Base-by-base conservation (phyloP, 2,329 filamentous ascomycete genomes). In the Arthrobotrys musiformis region DNA sequence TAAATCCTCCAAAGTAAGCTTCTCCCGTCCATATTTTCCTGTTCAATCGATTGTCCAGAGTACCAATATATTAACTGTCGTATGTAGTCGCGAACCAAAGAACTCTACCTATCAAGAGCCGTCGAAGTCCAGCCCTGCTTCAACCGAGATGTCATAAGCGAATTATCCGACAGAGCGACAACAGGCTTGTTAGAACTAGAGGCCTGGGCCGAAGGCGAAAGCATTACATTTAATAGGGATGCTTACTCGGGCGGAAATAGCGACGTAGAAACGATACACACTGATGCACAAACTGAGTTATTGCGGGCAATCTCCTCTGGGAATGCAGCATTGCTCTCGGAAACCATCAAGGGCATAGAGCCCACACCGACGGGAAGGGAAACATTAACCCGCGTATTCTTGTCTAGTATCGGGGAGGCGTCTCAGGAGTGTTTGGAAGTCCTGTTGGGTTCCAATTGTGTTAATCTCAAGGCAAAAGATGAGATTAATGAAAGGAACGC, bases 51-150 rank as follows among this genome's bases (percentile, higher is more conserved):
- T 30, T 17, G 19, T 26, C 35, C 9, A 28, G 84, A 80, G 73
- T 19, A 8, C 8, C 69, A n/a, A n/a, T 58, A 37, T 64, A 42
- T 81, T 68, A 67, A 77, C 60, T 28, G 13, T 22, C 19, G 22
- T 22, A 72, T 48, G 35, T 83, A 90, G 87, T 98, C 94, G 62
- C 94, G 94, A 84, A 97, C 95, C 75, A 99, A 99, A 84, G 95
- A 98, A 85, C 88, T 98, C 44, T 99, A 98, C 83, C 90, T 99
- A 37, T 96, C 96, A 8, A 89, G 95, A 76, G 95, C 95, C 7
- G 94, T 99, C 79, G 95, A 99, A 84, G 94, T 98, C 6, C 95
- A 98, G 82, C 95, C 95, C 5, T 98, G 96, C 84, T 99, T 98
- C 87, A 98, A 99, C 84, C 91, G 94, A 52, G 93, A 96, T 79